A percentile compares a stretch with the other conserved stretches of the same genome.
These are phyloP conservation scores for Penicillium psychrofluorescens DNA, from an alignment of 495 filamentous ascomycete species.

Conservation along the genomic window DNA sequence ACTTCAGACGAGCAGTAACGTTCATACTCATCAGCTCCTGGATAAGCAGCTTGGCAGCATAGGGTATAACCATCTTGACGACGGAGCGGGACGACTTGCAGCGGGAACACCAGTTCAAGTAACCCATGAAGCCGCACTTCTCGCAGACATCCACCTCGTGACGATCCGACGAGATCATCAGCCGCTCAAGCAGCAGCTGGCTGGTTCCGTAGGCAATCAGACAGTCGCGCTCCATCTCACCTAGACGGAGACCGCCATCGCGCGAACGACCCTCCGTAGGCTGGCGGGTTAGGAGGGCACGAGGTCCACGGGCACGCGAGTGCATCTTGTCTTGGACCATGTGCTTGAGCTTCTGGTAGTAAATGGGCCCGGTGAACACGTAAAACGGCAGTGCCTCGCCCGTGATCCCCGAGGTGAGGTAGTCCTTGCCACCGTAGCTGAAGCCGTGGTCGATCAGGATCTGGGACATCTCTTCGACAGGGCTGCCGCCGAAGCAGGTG, in stretches of 20 bases:
- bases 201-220: conserved; percentile 91
- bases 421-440: conserved; percentile 93
- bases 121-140: conserved; percentile 88
- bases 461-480: conserved; percentile 82
- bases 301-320: conserved; percentile 80
- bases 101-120: conserved; percentile 83
- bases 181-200: conserved; percentile 83
- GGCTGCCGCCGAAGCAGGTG: conserved; percentile 90
- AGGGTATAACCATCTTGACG: conserved; percentile 92
- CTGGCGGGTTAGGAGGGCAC: conserved; percentile 87
- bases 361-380: conserved; percentile 97
- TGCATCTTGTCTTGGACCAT: conserved; percentile 99
- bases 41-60: conserved; percentile 93
- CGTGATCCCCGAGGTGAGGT: conserved; percentile 89
- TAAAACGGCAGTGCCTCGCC: conserved; percentile 90
- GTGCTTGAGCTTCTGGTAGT: conserved; percentile 99
- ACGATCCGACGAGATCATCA: conserved; percentile 90
- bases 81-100: conserved; percentile 77
- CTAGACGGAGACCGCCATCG: conserved; percentile 85
- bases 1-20: conserved; percentile 72
- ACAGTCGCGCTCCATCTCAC: conserved; percentile 99
- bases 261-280: conserved; percentile 92
- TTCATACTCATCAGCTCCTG: conserved; percentile 99
- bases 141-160: conserved; percentile 91
- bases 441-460: conserved; percentile 83